A percentile compares a stretch with the other conserved stretches of the same genome.
phyloP scores from a whole-genome alignment of 106 monocot species.

The Agapanthus africanus region DNA sequence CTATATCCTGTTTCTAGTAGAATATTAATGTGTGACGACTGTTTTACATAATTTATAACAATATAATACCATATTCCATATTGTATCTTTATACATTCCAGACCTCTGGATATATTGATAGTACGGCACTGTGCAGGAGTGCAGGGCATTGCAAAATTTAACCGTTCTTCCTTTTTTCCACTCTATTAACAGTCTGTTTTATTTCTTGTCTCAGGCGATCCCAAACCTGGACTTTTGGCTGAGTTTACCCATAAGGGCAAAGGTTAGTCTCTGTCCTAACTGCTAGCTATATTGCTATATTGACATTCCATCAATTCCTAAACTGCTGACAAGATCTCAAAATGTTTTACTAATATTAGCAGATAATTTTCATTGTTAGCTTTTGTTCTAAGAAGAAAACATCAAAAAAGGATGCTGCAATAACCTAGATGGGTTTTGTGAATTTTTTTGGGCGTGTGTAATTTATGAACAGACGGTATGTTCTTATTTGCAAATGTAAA shows the following conservation, averaged over 20 bases:
- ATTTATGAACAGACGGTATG: not conserved
- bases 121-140: no score
- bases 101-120: not conserved
- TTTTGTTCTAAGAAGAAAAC: not conserved
- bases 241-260: slow-evolving; percentile 50
- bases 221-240: slow-evolving; percentile 83
- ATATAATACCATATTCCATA: not conserved
- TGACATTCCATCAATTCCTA: not conserved
- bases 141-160: not conserved
- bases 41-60: not conserved
- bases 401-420: not conserved
- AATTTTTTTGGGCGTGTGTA: not conserved
- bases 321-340: not conserved
- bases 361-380: not conserved
- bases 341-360: not conserved
- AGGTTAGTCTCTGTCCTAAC: slow-evolving; percentile 25
- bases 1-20: not conserved
- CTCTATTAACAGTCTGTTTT: not conserved
- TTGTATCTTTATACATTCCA: not conserved
- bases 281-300: not conserved
- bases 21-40: not conserved
- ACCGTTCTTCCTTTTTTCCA: not conserved
- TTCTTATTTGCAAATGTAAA: no score
- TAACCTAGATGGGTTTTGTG: not conserved
- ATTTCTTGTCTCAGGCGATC: slow-evolving; percentile 40